phyloP scores from a whole-genome alignment of 1,284 basidiomycete species.

The Microbotryum violaceum region DNA sequence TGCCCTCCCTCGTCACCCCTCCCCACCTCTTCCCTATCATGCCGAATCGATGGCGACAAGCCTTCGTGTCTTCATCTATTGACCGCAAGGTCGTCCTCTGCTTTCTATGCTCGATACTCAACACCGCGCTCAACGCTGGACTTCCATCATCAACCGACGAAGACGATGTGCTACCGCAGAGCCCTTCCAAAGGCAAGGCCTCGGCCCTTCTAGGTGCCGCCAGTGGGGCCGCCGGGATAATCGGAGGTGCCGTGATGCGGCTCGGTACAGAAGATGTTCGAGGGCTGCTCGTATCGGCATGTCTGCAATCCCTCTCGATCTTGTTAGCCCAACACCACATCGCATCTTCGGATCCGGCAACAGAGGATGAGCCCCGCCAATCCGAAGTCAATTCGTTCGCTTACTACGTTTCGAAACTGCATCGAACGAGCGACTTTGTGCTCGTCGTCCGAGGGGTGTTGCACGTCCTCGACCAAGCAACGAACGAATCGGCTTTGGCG shows the following conservation, averaged over 20 bases:
- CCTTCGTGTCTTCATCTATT: slow-evolving; percentile 32
- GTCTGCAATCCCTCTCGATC: slow-evolving; percentile 17
- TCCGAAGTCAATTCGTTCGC: slow-evolving; percentile 75
- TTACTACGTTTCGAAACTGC: slow-evolving; percentile 81
- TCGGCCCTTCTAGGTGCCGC: neutral
- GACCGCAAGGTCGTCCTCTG: slow-evolving; percentile 50
- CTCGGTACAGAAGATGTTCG: slow-evolving; percentile 5
- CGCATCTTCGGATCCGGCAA: slow-evolving; percentile 38
- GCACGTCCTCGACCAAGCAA: slow-evolving; percentile 63
- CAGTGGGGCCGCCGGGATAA: slow-evolving; percentile 1
- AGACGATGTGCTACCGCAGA: neutral
- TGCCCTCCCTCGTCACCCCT: slow-evolving; percentile 60
- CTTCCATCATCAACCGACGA: slow-evolving; percentile 30
- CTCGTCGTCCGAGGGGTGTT: slow-evolving; percentile 70
- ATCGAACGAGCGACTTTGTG: slow-evolving; percentile 75
- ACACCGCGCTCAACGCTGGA: slow-evolving; percentile 65
- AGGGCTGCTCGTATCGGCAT: slow-evolving; percentile 1
- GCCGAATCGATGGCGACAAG: slow-evolving; percentile 69
- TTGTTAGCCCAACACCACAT: slow-evolving; percentile 21
- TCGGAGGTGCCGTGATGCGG: neutral
- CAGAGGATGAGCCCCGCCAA: slow-evolving; percentile 36
- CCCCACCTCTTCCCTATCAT: slow-evolving; percentile 64
- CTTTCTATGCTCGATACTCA: slow-evolving; percentile 79
- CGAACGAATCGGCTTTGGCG: neutral
- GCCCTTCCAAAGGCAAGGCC: neutral